Evolutionary conservation across 2,329 filamentous ascomycete genomes (phyloP).

Genomic region (Trichoderma lentiforme): DNA sequence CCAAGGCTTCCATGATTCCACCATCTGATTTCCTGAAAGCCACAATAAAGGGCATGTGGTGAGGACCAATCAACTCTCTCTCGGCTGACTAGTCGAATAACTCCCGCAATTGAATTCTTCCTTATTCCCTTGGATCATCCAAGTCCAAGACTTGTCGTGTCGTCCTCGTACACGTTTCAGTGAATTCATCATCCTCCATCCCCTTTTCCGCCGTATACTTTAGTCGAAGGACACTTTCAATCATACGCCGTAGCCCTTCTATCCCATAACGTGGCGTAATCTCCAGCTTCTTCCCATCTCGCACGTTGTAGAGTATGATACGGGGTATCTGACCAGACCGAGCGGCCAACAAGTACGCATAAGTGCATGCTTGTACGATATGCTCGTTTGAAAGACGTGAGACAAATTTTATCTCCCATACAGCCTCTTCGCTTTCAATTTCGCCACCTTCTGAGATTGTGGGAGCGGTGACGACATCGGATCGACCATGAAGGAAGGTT

Average conservation of each 20-base stretch:
- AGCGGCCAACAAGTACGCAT: conserved; percentile 25
- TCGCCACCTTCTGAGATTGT: background rate
- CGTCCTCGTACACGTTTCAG: background rate
- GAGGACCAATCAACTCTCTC: background rate
- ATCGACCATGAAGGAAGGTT: background rate
- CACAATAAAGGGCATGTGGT: background rate
- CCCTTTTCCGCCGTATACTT: background rate
- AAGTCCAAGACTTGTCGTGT: background rate
- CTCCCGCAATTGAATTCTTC: too few relatives aligned
- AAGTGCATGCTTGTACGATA: conserved; percentile 27
- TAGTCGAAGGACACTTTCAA: background rate
- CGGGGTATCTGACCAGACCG: background rate
- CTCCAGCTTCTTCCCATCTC: background rate
- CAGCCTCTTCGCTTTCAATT: background rate
- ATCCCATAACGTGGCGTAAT: background rate
- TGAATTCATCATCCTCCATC: background rate
- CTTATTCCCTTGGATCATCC: background rate
- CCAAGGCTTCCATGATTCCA: too few relatives aligned
- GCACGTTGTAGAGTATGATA: conserved; percentile 1
- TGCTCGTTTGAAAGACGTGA: conserved; percentile 26
- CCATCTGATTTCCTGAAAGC: background rate
- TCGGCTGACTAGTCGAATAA: too few relatives aligned
- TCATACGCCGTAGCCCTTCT: background rate
- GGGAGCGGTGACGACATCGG: background rate
- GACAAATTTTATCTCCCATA: conserved; percentile 34